These are phyloP conservation scores for Metschnikowia vanudenii DNA, from an alignment of 805 yeast genomes.

Conservation along the genomic window DNA sequence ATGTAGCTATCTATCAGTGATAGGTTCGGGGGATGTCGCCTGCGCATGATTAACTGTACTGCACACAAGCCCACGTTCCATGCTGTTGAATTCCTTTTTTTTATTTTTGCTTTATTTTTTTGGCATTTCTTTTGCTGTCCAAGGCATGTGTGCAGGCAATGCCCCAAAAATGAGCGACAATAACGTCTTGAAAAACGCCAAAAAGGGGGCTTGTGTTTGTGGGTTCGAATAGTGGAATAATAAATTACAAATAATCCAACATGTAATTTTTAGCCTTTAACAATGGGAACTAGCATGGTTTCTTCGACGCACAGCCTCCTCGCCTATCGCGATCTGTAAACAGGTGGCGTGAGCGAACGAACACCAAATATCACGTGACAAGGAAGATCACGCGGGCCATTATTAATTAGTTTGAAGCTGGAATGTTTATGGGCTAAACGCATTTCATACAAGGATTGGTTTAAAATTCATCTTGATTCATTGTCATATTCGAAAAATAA, in stretches of 20 bases:
- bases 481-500: too few relatives aligned
- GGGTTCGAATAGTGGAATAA: too few relatives aligned
- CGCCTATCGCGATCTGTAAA: neutral
- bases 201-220: too few relatives aligned
- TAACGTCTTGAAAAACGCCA: too few relatives aligned
- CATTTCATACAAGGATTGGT: too few relatives aligned
- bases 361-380: neutral
- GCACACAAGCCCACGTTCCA: conserved; percentile 9
- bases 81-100: conserved; percentile 1
- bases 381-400: neutral
- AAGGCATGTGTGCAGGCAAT: neutral
- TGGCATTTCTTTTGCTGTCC: neutral
- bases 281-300: neutral
- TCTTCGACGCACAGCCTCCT: too few relatives aligned
- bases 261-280: too few relatives aligned
- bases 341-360: too few relatives aligned
- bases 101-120: neutral
- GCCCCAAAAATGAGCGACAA: neutral
- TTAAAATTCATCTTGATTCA: too few relatives aligned
- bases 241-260: too few relatives aligned
- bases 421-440: too few relatives aligned
- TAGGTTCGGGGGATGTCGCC: conserved; percentile 6
- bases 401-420: too few relatives aligned
- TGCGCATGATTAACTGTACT: conserved; percentile 9
- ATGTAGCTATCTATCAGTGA: neutral